Evolutionary conservation across 306 rosid species (phyloP).

Genomic region (Quercus wislizeni): DNA sequence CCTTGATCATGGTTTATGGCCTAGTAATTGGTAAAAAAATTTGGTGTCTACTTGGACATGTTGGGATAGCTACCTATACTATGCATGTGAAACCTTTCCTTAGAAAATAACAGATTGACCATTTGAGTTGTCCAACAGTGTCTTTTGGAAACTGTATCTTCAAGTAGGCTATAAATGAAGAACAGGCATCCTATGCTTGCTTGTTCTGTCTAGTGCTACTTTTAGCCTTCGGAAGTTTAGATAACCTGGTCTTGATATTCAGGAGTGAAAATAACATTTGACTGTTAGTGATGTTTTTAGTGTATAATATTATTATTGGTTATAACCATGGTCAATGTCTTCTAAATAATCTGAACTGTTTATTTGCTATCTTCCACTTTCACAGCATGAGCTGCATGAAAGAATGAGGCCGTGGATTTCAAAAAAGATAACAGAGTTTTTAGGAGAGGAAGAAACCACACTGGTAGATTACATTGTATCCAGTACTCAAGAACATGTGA

Average conservation of each 20-base stretch:
- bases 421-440: conserved; percentile 83
- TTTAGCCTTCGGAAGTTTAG: background rate
- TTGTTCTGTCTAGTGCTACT: background rate
- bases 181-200: background rate
- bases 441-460: conserved; percentile 94
- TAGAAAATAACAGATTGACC: background rate
- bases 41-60: background rate
- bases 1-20: background rate
- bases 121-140: background rate
- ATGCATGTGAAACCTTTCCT: background rate
- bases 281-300: background rate
- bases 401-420: conserved; percentile 99
- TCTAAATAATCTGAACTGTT: background rate
- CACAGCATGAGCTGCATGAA: conserved; percentile 85
- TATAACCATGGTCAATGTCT: background rate
- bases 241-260: background rate
- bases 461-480: conserved; percentile 94
- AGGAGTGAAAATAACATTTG: background rate
- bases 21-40: background rate
- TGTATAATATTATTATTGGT: background rate
- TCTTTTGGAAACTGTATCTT: background rate
- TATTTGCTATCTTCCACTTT: background rate
- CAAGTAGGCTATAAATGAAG: background rate
- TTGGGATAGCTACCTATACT: background rate
- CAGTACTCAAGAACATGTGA: conserved; percentile 87